phyloP scores from a whole-genome alignment of 306 rosid species.

The Ochetophila trinervis region DNA sequence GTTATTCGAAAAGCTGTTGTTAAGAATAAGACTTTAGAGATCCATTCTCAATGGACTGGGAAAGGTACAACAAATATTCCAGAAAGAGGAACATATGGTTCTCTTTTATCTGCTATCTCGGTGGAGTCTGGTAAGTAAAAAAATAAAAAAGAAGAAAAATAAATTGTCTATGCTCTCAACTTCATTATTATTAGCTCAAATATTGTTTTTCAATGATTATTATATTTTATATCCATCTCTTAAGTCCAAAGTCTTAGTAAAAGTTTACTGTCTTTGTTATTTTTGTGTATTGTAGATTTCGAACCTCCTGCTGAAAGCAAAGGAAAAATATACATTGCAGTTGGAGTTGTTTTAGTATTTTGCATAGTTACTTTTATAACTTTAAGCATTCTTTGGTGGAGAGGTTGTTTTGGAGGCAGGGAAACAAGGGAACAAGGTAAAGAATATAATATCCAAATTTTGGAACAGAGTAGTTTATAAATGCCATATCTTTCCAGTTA shows the following conservation, averaged over 20 bases:
- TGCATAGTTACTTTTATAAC: background rate
- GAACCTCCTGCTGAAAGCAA: conserved; percentile 12
- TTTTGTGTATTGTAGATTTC: conserved; percentile 18
- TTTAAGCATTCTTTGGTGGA: conserved; percentile 29
- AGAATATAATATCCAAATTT: background rate
- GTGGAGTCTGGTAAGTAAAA: conserved; percentile 50
- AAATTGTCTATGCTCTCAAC: too few relatives aligned
- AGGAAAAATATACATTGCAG: conserved; percentile 1
- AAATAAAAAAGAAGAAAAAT: background rate
- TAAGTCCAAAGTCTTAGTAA: background rate
- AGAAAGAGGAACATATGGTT: conserved; percentile 47
- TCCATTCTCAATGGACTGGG: conserved; percentile 66
- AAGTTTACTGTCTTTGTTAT: background rate
- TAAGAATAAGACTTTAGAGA: conserved; percentile 31
- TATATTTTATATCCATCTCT: too few relatives aligned
- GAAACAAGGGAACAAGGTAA: conserved; percentile 26
- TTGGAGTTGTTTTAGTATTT: conserved; percentile 17
- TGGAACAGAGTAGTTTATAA: too few relatives aligned
- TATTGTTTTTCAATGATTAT: too few relatives aligned
- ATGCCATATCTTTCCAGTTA: too few relatives aligned
- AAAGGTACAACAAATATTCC: conserved; percentile 56
- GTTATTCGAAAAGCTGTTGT: conserved; percentile 33
- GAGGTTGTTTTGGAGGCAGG: conserved; percentile 13
- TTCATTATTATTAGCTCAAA: too few relatives aligned
- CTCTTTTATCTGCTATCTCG: conserved; percentile 58